phyloP scores from a whole-genome alignment of 345 rosid species.

The Arabis hirsuta region DNA sequence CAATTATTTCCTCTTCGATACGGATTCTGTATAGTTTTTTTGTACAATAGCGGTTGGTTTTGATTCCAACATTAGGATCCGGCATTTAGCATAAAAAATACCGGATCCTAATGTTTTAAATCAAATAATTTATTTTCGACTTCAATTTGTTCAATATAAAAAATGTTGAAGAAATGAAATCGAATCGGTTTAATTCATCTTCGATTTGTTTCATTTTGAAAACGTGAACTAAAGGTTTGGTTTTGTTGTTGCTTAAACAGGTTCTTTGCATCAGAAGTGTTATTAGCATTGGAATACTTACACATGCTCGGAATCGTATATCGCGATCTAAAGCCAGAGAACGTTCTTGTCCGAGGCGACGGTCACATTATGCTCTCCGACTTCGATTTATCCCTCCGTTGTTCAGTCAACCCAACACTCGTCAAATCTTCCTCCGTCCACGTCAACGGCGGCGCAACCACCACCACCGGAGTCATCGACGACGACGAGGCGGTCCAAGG shows the following conservation, averaged over 20 bases:
- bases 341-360: constrained; percentile 66
- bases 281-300: constrained; percentile 62
- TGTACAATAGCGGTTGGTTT: too few relatives aligned
- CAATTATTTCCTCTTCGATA: too few relatives aligned
- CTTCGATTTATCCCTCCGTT: constrained; percentile 63
- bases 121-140: too few relatives aligned
- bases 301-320: constrained; percentile 59
- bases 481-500: constrained; percentile 31
- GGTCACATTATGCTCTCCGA: constrained; percentile 74
- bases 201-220: neutral
- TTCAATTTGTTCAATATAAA: too few relatives aligned
- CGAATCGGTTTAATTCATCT: neutral
- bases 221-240: constrained; percentile 7
- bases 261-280: constrained; percentile 67
- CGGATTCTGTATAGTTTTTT: too few relatives aligned
- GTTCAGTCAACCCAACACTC: constrained; percentile 71
- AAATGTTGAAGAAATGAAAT: neutral
- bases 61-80: too few relatives aligned
- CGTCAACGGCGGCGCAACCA: constrained; percentile 44
- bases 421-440: constrained; percentile 57
- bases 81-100: too few relatives aligned
- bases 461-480: constrained; percentile 6
- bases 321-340: constrained; percentile 66
- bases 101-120: too few relatives aligned
- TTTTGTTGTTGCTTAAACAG: constrained; percentile 41